Evolutionary conservation across 2,329 filamentous ascomycete species (phyloP).

Genomic region (Botrytis fabae): DNA sequence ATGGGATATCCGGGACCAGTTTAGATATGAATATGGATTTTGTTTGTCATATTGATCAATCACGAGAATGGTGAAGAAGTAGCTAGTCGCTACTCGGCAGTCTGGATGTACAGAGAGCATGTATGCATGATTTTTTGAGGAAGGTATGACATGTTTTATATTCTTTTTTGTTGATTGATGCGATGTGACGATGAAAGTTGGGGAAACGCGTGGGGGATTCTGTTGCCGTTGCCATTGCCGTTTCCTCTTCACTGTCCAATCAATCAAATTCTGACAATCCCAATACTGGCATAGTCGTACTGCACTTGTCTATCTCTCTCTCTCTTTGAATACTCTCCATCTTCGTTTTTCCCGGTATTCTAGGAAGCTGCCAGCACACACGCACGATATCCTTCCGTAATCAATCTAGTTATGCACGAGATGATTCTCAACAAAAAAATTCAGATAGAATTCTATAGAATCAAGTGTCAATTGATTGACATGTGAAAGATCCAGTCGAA

Average conservation of each 20-base stretch:
- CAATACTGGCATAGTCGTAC: too few species aligned
- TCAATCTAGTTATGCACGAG: neutral
- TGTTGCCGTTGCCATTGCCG: neutral
- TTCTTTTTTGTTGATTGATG: neutral
- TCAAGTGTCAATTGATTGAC: neutral
- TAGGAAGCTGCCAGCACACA: neutral
- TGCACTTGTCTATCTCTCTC: neutral
- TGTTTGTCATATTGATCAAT: neutral
- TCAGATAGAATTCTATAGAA: conserved; percentile 12
- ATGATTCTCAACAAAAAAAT: neutral
- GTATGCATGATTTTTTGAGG: neutral
- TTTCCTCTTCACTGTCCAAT: neutral
- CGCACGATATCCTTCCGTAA: neutral
- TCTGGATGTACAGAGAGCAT: neutral
- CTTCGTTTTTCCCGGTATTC: neutral
- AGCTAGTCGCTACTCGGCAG: neutral
- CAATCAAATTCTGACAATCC: neutral
- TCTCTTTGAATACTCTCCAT: neutral
- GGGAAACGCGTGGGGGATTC: neutral
- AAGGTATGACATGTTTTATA: neutral
- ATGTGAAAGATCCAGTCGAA: neutral
- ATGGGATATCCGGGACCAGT: neutral
- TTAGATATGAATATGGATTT: neutral
- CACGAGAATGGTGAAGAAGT: neutral
- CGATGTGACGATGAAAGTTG: neutral